phyloP scores from a whole-genome alignment of 805 yeast genomes.

The Teunomyces lycoperdinae region DNA sequence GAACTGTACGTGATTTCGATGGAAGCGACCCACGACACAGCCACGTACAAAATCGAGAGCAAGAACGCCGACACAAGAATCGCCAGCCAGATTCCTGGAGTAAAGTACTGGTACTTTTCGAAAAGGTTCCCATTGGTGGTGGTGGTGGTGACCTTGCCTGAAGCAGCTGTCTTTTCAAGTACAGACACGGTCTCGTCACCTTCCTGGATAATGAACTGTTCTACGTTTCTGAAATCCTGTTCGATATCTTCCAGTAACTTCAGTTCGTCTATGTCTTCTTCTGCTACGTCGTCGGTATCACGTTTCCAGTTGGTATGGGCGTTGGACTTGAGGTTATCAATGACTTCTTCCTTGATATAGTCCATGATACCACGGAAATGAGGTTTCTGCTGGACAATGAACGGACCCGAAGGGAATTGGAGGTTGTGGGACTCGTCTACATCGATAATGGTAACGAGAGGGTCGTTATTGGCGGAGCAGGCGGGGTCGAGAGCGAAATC shows the following conservation, averaged over 20 bases:
- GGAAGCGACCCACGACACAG: conserved; percentile 68
- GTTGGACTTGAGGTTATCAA: conserved; percentile 15
- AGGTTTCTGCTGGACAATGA: conserved; percentile 31
- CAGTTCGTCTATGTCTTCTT: background rate
- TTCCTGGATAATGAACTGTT: conserved; percentile 28
- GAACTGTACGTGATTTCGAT: conserved; percentile 79
- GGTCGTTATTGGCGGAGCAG: conserved; percentile 6
- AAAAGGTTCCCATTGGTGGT: conserved; percentile 44
- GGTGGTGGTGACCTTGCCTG: background rate
- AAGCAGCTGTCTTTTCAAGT: conserved; percentile 12
- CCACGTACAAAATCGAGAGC: conserved; percentile 53
- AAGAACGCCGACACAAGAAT: conserved; percentile 63
- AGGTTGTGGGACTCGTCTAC: conserved; percentile 16
- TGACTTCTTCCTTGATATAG: conserved; percentile 19
- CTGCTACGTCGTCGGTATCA: conserved; percentile 4
- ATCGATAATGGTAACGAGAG: conserved; percentile 13
- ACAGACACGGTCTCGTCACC: conserved; percentile 18
- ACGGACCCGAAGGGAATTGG: background rate
- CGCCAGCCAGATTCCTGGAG: conserved; percentile 79
- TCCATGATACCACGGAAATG: conserved; percentile 22
- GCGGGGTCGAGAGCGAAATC: conserved; percentile 15
- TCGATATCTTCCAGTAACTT: conserved; percentile 21
- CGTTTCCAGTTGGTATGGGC: conserved; percentile 15
- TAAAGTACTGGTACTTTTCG: conserved; percentile 65
- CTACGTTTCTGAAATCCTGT: conserved; percentile 32